Conservation (phyloP, 345 rosid genomes). For the Gossypium anomalum region DNA sequence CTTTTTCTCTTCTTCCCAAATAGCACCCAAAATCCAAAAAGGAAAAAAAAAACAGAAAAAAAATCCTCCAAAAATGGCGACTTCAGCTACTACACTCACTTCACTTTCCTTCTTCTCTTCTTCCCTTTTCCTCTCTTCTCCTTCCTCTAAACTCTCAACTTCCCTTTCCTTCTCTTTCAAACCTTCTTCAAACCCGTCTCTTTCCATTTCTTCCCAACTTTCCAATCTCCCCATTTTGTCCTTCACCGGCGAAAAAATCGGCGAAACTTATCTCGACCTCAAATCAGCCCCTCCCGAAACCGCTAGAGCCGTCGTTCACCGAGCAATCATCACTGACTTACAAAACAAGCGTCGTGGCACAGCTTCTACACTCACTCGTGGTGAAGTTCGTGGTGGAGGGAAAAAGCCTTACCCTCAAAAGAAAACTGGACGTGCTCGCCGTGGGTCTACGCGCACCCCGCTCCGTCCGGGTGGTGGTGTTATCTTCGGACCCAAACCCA, state of each 20-base stretch:
- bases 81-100: constrained; percentile 23
- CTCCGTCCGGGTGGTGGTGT: constrained; percentile 92
- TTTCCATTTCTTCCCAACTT: constrained; percentile 49
- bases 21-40: background rate
- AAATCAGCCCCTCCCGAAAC: constrained; percentile 74
- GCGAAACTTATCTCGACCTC: constrained; percentile 80
- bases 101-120: constrained; percentile 44
- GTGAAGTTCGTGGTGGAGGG: constrained; percentile 94
- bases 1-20: background rate
- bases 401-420: constrained; percentile 79
- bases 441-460: constrained; percentile 69
- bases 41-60: too few species aligned
- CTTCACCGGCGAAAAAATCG: constrained; percentile 77
- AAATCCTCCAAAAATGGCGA: constrained; percentile 4
- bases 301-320: constrained; percentile 86
- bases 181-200: constrained; percentile 16
- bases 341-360: constrained; percentile 93
- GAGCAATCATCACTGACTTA: constrained; percentile 69
- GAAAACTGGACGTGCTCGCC: constrained; percentile 83
- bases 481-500: constrained; percentile 77
- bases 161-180: background rate
- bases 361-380: constrained; percentile 82
- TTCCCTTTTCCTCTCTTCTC: constrained; percentile 30
- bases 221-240: constrained; percentile 64
- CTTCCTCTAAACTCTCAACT: constrained; percentile 21